These are phyloP conservation scores for Cordyceps fumosorosea DNA, from an alignment of 2,329 filamentous ascomycete species.

Conservation along the genomic window DNA sequence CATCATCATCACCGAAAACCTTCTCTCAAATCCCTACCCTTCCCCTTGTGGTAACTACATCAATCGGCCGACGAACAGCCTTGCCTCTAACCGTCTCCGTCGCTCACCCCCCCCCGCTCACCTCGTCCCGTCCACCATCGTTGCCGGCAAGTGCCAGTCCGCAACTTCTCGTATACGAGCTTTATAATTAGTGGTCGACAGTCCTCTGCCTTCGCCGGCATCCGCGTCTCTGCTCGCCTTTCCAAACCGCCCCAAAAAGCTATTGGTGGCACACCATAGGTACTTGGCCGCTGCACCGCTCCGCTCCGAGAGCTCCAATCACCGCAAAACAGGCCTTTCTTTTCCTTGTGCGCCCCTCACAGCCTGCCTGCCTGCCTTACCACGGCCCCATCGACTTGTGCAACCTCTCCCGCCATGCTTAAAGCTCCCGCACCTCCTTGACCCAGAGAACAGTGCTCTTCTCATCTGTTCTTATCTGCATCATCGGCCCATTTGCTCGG, in stretches of 20 bases:
- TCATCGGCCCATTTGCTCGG: background rate
- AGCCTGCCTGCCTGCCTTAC: background rate
- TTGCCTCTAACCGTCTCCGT: background rate
- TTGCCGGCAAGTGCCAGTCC: background rate
- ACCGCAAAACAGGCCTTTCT: background rate
- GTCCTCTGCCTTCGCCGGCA: background rate
- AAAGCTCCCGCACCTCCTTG: constrained; percentile 8
- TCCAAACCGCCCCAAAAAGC: background rate
- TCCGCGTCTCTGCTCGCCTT: background rate
- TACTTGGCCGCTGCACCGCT: background rate
- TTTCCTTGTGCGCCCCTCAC: background rate
- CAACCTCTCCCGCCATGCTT: constrained; percentile 10
- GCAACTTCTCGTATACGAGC: constrained; percentile 1
- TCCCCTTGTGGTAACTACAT: background rate
- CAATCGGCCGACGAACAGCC: background rate
- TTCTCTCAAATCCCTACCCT: background rate
- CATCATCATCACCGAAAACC: background rate
- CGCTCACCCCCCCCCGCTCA: background rate
- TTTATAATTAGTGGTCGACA: background rate
- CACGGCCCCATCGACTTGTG: constrained; percentile 5
- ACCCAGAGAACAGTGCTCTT: constrained; percentile 1
- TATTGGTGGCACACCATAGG: background rate
- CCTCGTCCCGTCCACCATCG: background rate
- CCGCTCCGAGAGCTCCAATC: background rate
- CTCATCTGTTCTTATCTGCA: background rate